Conservation (phyloP, 257 asterid species). For the Solanum virginianum region DNA sequence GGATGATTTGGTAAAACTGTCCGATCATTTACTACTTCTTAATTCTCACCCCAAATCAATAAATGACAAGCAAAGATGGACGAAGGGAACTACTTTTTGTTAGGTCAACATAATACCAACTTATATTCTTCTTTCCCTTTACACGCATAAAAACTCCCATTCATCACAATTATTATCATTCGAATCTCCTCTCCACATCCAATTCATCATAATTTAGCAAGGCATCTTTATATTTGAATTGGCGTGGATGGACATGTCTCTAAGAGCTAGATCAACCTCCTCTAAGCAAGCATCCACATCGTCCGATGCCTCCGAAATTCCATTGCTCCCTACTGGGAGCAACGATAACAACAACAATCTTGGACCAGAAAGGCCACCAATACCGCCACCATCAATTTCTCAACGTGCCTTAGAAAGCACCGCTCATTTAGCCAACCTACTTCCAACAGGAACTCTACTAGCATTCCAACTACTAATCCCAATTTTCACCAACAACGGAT, state of each 20-base stretch:
- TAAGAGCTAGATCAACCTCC: background rate
- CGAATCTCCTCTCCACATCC: background rate
- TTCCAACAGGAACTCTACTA: constrained; percentile 61
- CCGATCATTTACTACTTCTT: too few species aligned
- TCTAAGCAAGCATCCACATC: background rate
- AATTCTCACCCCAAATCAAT: too few species aligned
- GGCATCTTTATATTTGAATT: too few species aligned
- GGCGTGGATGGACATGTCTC: constrained; percentile 1
- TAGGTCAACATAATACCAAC: background rate
- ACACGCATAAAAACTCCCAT: background rate
- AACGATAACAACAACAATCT: background rate
- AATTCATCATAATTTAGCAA: background rate
- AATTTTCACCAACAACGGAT: constrained; percentile 45
- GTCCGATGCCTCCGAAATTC: background rate
- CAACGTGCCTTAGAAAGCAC: constrained; percentile 34
- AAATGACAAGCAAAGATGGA: too few species aligned
- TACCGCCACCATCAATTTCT: constrained; percentile 14
- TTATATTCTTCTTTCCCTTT: background rate
- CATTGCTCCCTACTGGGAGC: background rate
- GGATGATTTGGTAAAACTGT: too few species aligned
- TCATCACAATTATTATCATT: background rate
- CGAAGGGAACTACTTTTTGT: too few species aligned
- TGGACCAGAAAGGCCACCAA: background rate
- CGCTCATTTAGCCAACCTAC: constrained; percentile 64
- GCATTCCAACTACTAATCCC: constrained; percentile 74